A percentile compares a stretch with the other conserved stretches of the same genome.
These are phyloP conservation scores for Colletotrichum tropicale DNA, from an alignment of 2,329 filamentous ascomycete species.

Conservation along the genomic window DNA sequence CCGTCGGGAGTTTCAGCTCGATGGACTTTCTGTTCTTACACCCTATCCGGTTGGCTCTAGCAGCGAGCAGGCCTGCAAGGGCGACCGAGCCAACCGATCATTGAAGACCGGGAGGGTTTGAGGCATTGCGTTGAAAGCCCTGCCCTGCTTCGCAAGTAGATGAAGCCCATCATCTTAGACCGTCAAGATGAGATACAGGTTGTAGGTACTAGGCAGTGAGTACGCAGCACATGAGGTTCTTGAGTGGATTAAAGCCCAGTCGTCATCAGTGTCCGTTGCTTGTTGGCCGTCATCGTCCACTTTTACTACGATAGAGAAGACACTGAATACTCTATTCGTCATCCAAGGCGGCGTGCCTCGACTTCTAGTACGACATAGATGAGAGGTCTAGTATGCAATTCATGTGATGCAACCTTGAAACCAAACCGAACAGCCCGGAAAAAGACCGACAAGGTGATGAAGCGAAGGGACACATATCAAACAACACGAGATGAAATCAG, in stretches of 20 bases:
- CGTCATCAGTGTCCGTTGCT: fast-evolving
- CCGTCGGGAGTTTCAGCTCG: too few species aligned
- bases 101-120: too few species aligned
- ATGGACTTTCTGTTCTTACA: too few species aligned
- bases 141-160: too few species aligned
- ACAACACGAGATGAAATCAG: not conserved
- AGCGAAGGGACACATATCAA: not conserved
- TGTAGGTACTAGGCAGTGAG: too few species aligned
- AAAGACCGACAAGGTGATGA: not conserved
- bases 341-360: not conserved
- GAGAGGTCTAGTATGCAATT: not conserved
- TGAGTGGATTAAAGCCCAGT: not conserved
- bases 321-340: not conserved
- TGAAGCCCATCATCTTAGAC: too few species aligned
- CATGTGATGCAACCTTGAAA: not conserved
- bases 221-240: not conserved
- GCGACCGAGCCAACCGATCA: too few species aligned
- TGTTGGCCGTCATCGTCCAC: not conserved
- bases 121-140: too few species aligned
- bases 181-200: too few species aligned
- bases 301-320: not conserved
- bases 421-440: not conserved
- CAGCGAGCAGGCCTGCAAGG: fast-evolving
- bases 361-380: not conserved
- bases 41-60: too few species aligned